phyloP scores from a whole-genome alignment of 2,329 filamentous ascomycete species.

The Penicillium concentricum region DNA sequence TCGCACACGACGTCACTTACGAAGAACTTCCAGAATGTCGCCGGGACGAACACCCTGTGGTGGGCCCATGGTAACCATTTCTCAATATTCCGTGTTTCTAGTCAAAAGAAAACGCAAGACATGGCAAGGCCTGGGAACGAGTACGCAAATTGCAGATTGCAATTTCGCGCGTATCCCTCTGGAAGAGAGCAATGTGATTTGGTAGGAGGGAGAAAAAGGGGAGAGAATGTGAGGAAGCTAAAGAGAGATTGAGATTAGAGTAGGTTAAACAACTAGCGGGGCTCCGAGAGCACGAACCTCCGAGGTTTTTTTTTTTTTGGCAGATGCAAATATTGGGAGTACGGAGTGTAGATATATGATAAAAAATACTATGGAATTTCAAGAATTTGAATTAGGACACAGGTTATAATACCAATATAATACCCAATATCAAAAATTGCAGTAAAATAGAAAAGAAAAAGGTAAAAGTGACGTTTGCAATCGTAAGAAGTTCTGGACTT shows the following conservation, averaged over 20 bases:
- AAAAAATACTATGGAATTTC: too few relatives aligned
- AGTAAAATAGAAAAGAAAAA: slow-evolving; percentile 3
- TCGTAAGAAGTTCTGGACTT: slow-evolving; percentile 15
- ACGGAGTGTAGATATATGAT: too few relatives aligned
- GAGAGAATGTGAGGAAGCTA: slow-evolving; percentile 19
- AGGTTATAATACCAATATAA: neutral
- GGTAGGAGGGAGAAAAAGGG: slow-evolving; percentile 13
- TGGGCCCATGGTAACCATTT: slow-evolving; percentile 21
- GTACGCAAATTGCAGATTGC: neutral
- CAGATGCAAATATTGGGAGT: too few relatives aligned
- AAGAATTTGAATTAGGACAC: too few relatives aligned
- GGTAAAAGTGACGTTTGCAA: slow-evolving; percentile 21
- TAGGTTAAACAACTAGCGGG: slow-evolving; percentile 20
- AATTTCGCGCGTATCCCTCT: slow-evolving; percentile 5
- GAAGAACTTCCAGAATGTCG: slow-evolving; percentile 46
- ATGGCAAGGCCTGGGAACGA: slow-evolving; percentile 22
- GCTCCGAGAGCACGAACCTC: slow-evolving; percentile 18
- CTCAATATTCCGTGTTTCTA: slow-evolving; percentile 10
- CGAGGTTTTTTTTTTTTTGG: slow-evolving; percentile 4
- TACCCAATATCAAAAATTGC: neutral
- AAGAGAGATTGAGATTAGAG: slow-evolving; percentile 6
- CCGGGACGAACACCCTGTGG: slow-evolving; percentile 41
- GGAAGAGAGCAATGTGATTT: slow-evolving; percentile 12
- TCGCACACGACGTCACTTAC: slow-evolving; percentile 35
- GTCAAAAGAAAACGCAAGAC: slow-evolving; percentile 24